A percentile compares a stretch with the other conserved stretches of the same genome.
phyloP scores from a whole-genome alignment of 1,284 basidiomycete species.

The Cutaneotrichosporon sp. region DNA sequence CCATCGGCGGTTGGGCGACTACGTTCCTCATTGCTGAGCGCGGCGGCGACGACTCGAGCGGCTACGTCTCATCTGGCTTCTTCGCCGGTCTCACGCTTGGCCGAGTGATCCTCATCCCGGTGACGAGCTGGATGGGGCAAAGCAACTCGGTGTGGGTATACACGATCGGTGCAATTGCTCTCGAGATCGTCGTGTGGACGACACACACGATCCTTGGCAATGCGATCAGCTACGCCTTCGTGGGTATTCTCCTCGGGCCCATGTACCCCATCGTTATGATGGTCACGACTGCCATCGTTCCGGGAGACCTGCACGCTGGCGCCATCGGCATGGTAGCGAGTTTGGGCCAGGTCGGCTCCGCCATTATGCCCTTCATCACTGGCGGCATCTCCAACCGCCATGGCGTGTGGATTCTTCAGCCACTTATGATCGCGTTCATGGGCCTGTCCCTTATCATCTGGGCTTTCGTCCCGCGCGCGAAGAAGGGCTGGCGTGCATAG shows the following conservation, averaged over 20 bases:
- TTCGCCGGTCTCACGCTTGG: conserved; percentile 43
- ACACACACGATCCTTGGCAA: conserved; percentile 58
- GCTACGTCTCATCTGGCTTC: conserved; percentile 44
- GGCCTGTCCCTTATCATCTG: conserved; percentile 30
- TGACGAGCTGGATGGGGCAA: conserved; percentile 37
- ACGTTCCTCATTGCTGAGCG: conserved; percentile 39
- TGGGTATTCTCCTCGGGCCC: conserved; percentile 54
- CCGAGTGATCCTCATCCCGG: conserved; percentile 39
- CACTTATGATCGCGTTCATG: conserved; percentile 36
- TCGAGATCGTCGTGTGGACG: conserved; percentile 62
- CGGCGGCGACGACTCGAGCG: conserved; percentile 33
- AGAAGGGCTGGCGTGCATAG: conserved; percentile 1
- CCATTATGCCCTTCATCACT: conserved; percentile 58
- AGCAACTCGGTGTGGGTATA: conserved; percentile 34
- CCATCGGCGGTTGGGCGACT: conserved; percentile 43
- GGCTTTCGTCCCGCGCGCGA: conserved; percentile 18
- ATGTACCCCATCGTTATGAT: conserved; percentile 61
- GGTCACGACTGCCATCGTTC: conserved; percentile 51
- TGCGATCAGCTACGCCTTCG: conserved; percentile 57
- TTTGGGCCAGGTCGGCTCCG: conserved; percentile 63
- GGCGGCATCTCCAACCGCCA: conserved; percentile 36
- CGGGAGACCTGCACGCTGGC: conserved; percentile 59
- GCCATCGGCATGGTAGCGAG: conserved; percentile 61
- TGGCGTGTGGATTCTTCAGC: conserved; percentile 44
- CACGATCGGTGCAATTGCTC: conserved; percentile 34